Percentiles rank a stretch among this genome's conserved stretches.
phyloP scores from a whole-genome alignment of 164 flowering plant species.

The Dillenia turbinata region DNA sequence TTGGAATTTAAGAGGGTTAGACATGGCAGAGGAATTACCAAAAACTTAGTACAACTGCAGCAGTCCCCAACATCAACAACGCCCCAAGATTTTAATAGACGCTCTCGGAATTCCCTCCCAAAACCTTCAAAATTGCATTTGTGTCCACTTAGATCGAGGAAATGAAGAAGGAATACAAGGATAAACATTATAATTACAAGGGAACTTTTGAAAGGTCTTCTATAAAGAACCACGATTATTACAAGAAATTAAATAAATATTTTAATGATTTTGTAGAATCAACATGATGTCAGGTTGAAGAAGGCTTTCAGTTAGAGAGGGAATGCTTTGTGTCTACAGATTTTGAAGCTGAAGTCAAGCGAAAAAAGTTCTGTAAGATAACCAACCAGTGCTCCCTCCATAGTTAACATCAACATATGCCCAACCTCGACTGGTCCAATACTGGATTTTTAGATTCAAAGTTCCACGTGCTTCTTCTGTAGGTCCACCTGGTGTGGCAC shows the following conservation, averaged over 20 bases:
- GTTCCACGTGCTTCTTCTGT: conserved; percentile 78
- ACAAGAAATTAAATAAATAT: too few relatives aligned
- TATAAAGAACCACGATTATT: too few relatives aligned
- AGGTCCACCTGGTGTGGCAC: conserved; percentile 65
- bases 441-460: conserved; percentile 76
- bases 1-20: too few relatives aligned
- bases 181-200: too few relatives aligned
- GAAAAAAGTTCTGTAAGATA: not conserved
- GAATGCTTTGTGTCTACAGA: too few relatives aligned
- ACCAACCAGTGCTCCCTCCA: conserved; percentile 96
- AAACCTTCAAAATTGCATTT: conserved; percentile 54
- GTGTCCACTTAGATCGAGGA: conserved; percentile 7
- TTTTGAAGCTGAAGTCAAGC: too few relatives aligned
- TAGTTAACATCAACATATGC: conserved; percentile 97
- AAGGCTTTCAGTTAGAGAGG: too few relatives aligned
- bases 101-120: conserved; percentile 89
- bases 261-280: too few relatives aligned
- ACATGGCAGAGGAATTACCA: conserved; percentile 38
- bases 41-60: conserved; percentile 85
- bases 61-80: conserved; percentile 95
- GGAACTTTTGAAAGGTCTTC: too few relatives aligned
- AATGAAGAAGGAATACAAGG: not conserved
- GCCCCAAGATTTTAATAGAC: conserved; percentile 83
- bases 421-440: conserved; percentile 99
- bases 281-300: too few relatives aligned